Evolutionary conservation across 2,329 filamentous ascomycete genomes (phyloP).

Genomic region (Aspergillus sp.): DNA sequence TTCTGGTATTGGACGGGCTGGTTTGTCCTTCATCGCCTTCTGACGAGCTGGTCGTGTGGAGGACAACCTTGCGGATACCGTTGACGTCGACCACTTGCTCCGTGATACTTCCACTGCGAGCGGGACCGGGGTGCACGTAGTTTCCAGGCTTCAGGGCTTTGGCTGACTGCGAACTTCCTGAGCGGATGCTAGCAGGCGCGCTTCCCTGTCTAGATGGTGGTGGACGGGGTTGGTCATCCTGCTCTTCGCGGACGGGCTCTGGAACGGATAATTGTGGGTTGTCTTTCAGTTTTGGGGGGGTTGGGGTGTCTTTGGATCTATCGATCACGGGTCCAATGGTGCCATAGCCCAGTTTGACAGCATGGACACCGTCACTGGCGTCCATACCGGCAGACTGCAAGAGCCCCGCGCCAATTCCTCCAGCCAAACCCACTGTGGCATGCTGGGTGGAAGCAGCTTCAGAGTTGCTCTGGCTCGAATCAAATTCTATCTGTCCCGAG

Average conservation of each 20-base stretch:
- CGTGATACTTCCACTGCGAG: constrained; percentile 69
- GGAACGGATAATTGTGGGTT: constrained; percentile 23
- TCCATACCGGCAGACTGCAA: constrained; percentile 49
- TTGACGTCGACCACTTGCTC: constrained; percentile 69
- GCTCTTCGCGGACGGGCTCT: constrained; percentile 25
- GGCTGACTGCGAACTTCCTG: constrained; percentile 15
- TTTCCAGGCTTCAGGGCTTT: constrained; percentile 16
- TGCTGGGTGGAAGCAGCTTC: constrained; percentile 23
- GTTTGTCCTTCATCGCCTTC: constrained; percentile 19
- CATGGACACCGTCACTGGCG: constrained; percentile 60
- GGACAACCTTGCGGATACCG: constrained; percentile 67
- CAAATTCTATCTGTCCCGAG: constrained; percentile 29
- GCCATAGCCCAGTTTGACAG: constrained; percentile 51
- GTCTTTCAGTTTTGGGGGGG: constrained; percentile 13
- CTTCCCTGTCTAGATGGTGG: constrained; percentile 18
- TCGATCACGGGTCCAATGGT: constrained; percentile 29
- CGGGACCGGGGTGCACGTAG: constrained; percentile 42
- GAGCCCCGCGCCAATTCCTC: constrained; percentile 49
- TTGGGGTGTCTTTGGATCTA: constrained; percentile 16
- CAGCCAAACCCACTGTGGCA: constrained; percentile 36
- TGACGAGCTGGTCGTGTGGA: constrained; percentile 57
- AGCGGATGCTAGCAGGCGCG: constrained; percentile 16
- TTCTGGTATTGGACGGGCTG: neutral
- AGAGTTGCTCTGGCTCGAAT: constrained; percentile 38
- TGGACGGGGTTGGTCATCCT: constrained; percentile 17